Evolutionary conservation across 1,284 basidiomycete species (phyloP).

Genomic region (Ustilago crameri): DNA sequence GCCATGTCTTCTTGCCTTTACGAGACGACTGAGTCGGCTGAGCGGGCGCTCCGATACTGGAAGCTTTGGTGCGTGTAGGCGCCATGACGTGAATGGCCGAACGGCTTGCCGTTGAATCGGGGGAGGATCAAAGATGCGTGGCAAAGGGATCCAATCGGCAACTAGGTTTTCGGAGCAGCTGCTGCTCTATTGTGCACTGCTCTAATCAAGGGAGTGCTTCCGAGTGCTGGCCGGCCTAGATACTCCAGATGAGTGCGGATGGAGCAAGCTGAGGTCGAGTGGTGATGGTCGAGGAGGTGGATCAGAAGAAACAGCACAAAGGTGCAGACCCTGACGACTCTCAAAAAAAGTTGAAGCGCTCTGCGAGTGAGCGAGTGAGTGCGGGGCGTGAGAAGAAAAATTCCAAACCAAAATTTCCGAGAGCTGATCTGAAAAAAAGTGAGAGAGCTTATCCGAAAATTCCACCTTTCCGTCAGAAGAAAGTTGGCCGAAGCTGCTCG

Average conservation of each 20-base stretch:
- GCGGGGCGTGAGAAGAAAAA: constrained; percentile 13
- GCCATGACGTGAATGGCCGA: constrained; percentile 19
- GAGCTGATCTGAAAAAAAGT: constrained; percentile 13
- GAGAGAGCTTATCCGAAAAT: not conserved
- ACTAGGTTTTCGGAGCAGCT: too few species aligned
- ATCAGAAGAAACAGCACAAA: not conserved
- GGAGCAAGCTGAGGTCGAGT: not conserved
- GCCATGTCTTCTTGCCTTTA: constrained; percentile 90
- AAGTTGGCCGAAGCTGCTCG: not conserved
- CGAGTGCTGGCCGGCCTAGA: too few species aligned
- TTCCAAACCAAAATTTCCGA: constrained; percentile 16
- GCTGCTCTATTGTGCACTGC: too few species aligned
- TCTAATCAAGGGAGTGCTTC: too few species aligned
- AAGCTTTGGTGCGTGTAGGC: constrained; percentile 30
- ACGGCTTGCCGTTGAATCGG: not conserved
- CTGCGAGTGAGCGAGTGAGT: not conserved
- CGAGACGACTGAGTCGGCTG: constrained; percentile 76
- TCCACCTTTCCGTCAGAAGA: constrained; percentile 1
- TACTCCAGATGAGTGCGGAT: too few species aligned
- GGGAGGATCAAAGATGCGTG: not conserved
- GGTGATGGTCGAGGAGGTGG: constrained; percentile 4
- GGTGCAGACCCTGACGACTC: constrained; percentile 8
- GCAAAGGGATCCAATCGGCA: too few species aligned
- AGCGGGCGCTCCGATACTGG: constrained; percentile 39
- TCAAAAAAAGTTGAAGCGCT: not conserved